These are phyloP conservation scores for Schizophyllum commune DNA, from an alignment of 1,284 basidiomycete species.

Conservation along the genomic window DNA sequence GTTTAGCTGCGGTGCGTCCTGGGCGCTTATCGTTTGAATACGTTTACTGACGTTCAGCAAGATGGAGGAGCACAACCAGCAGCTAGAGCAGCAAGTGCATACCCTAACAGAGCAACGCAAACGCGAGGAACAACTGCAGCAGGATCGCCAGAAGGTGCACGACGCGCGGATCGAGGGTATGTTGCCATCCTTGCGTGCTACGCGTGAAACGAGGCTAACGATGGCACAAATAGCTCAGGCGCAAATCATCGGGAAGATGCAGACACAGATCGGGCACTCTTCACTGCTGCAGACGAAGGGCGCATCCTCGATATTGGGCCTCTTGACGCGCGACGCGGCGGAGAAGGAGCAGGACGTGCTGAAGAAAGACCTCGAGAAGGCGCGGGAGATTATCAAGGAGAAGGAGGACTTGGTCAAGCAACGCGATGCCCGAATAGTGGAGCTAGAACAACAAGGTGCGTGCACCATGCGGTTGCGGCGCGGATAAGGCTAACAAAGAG, in stretches of 20 bases:
- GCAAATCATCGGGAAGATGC: not conserved
- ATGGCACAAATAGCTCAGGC: not conserved
- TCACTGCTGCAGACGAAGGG: not conserved
- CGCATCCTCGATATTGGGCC: not conserved
- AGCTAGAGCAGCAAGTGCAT: not conserved
- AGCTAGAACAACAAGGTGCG: constrained; percentile 42
- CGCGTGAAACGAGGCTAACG: too few relatives aligned
- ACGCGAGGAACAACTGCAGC: not conserved
- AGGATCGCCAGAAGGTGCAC: not conserved
- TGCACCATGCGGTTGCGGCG: constrained; percentile 2
- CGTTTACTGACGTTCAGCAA: not conserved
- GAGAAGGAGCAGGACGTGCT: constrained; percentile 32
- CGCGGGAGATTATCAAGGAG: constrained; percentile 32
- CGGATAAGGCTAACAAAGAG: constrained; percentile 2
- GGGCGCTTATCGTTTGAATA: not conserved
- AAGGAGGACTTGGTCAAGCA: not conserved
- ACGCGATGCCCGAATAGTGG: constrained; percentile 7
- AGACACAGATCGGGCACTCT: not conserved
- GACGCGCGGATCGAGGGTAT: not conserved
- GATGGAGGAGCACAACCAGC: not conserved
- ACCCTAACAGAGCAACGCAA: not conserved
- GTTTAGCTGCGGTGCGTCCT: not conserved
- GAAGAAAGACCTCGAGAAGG: constrained; percentile 35
- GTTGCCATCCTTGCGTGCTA: too few relatives aligned
- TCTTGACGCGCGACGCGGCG: not conserved